Evolutionary conservation across 2,329 filamentous ascomycete species (phyloP), one percentile per base, ranked within the genome.

Genomic region (Arthrobotrys musiformis): DNA sequence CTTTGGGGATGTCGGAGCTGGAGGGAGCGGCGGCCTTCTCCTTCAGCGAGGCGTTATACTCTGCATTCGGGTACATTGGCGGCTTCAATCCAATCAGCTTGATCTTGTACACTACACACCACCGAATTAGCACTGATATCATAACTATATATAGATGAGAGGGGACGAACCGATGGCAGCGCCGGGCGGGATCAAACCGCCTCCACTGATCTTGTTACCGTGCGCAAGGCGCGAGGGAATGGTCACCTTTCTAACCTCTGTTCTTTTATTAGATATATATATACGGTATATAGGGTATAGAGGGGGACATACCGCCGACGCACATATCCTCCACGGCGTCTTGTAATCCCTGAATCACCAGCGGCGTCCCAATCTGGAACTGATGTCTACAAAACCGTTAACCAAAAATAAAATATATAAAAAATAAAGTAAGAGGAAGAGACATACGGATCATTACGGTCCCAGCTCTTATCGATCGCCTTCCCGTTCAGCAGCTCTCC

Each of bases 231-330:
- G 35, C 6, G 74, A 78, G 15, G 74, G 74, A 7, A 78, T 54
- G 24, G 60, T 70, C 33, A 78, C 19, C 58, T 58, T 72, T 46
- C 74, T 60, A 11, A 66, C 58, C 42, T 78, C 74, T 78, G 50
- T 11, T 33, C 5, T 11, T 3, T 24, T 17, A 17, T 35, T 17
- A 35, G 19, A 9, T 60, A 44, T 61, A 61, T 9, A 46, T 1
- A 24, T 9, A 64, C 2, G n/a, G 15, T 13, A n/a, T 8, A 37
- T 7, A 17, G 11, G 24, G 48, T 42, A 37, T n/a, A 22, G 9
- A 22, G 26, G 26, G 15, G 11, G 11, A 72, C 74, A 4, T 70
- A 78, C 74, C 74, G n/a, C 56, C 54, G 8, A 67, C 61, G 15
- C 74, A 78, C 74, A 78, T 78, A 62, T 68, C 68, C 44, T 54